Base-by-base conservation (phyloP, 1,139 yeast species). In the Pichia norvegensis region DNA sequence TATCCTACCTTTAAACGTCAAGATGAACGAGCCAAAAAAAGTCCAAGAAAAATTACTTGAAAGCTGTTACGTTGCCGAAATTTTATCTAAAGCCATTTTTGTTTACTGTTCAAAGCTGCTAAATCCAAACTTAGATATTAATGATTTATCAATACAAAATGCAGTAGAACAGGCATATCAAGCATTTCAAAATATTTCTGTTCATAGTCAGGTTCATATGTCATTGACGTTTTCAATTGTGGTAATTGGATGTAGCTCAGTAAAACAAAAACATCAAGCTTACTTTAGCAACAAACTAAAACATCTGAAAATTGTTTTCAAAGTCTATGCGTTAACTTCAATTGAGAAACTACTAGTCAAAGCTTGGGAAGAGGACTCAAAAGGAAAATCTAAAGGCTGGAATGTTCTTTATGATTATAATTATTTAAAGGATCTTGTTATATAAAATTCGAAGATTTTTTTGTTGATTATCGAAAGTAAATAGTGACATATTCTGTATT, bases 1-100 rank as follows among this genome's bases (percentile, higher is more conserved):
- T 1, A 47, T 57, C 10, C 41, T 59, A 10, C 63, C 63, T 1
- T 27, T 49, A 2, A 41, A 43, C 4, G 52, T 58, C 11, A 44
- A 51, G 13, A 33, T 33, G 8, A 44, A 48, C 9, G 55, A 56
- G 23, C 57, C 62, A 7, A 45, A 39, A 38, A 47, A 50, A 38
- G 57, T 60, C 27, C 55, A 52, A 39, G 49, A 47, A 33, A 48
- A 52, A 27, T 39, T 60, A n/a, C 29, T 53, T 47, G 59, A 56
- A 36, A 59, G 61, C 46, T 57, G 62, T 46, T 45, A 52, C 41
- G 51, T 50, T 2, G 59, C 58, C 6, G 52, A 45, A 13, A 50
- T 60, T 27, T 51, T 54, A 7, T 47, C 58, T 16, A 53, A 49
- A 21, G 55, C 58, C 4, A 50, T 57, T 4, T 52, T 41, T 23